Evolutionary conservation across 192 early-diverging fungal genomes (phyloP).

Genomic region (Umbelopsis isabellina): DNA sequence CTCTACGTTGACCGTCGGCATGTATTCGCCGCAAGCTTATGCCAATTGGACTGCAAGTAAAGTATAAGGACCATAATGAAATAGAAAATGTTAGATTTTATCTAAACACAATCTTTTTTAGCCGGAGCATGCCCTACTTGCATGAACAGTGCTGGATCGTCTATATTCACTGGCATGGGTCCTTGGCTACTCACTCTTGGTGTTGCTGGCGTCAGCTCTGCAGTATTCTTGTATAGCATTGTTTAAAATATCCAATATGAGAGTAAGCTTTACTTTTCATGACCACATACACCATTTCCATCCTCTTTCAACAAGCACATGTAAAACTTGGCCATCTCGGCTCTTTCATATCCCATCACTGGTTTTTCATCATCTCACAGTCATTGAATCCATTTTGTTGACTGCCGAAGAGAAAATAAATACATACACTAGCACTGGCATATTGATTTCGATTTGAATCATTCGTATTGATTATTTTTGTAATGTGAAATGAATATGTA

Average conservation of each 20-base stretch:
- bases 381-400: no score
- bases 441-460: no score
- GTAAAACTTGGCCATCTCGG: no score
- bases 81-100: background rate
- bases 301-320: no score
- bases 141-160: constrained; percentile 33
- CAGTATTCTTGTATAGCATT: constrained; percentile 28
- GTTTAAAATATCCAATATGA: background rate
- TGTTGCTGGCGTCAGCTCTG: constrained; percentile 34
- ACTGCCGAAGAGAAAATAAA: no score
- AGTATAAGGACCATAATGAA: constrained; percentile 13
- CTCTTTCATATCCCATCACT: no score
- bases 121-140: constrained; percentile 36
- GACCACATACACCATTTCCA: no score
- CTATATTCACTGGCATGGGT: constrained; percentile 13
- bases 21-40: constrained; percentile 38
- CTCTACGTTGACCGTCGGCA: constrained; percentile 34
- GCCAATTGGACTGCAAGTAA: constrained; percentile 31
- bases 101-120: constrained; percentile 23
- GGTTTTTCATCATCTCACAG: no score
- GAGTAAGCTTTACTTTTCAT: background rate
- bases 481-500: no score
- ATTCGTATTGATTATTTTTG: no score
- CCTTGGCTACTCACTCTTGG: constrained; percentile 30
- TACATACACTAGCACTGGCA: no score